These are phyloP conservation scores for Rhodamnia argentea DNA, from an alignment of 345 rosid genomes.

Conservation along the genomic window DNA sequence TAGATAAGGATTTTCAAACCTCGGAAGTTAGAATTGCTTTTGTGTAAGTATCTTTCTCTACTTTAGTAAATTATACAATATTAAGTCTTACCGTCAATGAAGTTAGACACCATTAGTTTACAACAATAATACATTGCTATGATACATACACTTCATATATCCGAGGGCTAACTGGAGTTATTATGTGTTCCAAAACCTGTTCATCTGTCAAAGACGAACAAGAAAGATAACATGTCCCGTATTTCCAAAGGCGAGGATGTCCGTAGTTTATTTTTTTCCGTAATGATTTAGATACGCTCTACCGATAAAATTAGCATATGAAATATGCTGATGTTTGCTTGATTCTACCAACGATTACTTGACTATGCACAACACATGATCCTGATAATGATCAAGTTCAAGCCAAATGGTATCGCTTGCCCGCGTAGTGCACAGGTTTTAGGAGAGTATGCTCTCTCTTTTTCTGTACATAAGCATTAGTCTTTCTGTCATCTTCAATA, in stretches of 20 bases:
- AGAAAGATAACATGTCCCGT: background rate
- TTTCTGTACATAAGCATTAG: rapidly evolving
- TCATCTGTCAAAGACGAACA: background rate
- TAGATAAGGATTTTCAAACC: background rate
- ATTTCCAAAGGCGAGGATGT: background rate
- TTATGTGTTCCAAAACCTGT: background rate
- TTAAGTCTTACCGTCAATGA: background rate
- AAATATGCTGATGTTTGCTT: background rate
- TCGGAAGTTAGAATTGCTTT: background rate
- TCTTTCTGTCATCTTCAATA: background rate
- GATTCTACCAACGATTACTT: background rate
- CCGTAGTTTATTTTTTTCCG: background rate
- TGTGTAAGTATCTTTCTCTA: background rate
- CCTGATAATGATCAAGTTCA: background rate
- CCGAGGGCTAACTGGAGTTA: background rate
- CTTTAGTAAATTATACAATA: background rate
- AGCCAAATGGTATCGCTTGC: background rate
- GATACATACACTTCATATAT: background rate
- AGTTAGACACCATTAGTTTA: background rate
- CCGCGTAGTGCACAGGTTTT: background rate
- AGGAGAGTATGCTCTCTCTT: background rate
- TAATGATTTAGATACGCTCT: background rate
- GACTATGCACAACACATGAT: background rate
- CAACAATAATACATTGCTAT: background rate
- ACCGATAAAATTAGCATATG: background rate